These are phyloP conservation scores for Triticum urartu DNA, from an alignment of 176 grass and related monocot species.

Conservation along the genomic window DNA sequence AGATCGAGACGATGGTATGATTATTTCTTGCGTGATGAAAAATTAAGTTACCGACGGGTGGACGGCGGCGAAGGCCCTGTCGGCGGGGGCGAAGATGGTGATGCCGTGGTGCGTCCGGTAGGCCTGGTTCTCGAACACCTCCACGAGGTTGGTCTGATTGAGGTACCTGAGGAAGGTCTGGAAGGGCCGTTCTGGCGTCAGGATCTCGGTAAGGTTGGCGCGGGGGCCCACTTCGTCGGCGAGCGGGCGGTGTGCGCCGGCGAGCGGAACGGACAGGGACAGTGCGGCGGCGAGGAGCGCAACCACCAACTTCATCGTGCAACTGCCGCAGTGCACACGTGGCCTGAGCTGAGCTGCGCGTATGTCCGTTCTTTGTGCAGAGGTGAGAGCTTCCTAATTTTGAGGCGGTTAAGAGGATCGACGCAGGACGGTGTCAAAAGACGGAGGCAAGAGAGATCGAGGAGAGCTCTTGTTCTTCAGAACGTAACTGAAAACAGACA, in stretches of 20 bases:
- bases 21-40: neutral
- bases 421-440: slow-evolving; percentile 21
- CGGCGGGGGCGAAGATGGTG: slow-evolving; percentile 46
- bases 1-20: neutral
- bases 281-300: slow-evolving; percentile 1
- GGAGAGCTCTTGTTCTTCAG: neutral
- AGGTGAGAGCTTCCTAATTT: slow-evolving; percentile 29
- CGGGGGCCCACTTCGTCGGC: neutral
- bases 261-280: neutral
- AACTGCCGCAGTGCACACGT: neutral
- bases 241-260: slow-evolving; percentile 20
- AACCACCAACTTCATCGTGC: neutral
- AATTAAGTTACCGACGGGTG: slow-evolving; percentile 1
- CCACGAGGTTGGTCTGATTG: slow-evolving; percentile 36
- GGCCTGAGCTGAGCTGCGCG: neutral
- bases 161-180: slow-evolving; percentile 45
- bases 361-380: neutral
- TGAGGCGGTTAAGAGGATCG: slow-evolving; percentile 24
- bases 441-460: neutral
- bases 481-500: neutral
- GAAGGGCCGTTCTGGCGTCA: slow-evolving; percentile 23
- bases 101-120: slow-evolving; percentile 44
- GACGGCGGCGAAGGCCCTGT: slow-evolving; percentile 44
- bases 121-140: slow-evolving; percentile 44
- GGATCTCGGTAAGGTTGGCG: slow-evolving; percentile 36